phyloP scores from a whole-genome alignment of 805 yeast genomes.

The Candida caryicola region DNA sequence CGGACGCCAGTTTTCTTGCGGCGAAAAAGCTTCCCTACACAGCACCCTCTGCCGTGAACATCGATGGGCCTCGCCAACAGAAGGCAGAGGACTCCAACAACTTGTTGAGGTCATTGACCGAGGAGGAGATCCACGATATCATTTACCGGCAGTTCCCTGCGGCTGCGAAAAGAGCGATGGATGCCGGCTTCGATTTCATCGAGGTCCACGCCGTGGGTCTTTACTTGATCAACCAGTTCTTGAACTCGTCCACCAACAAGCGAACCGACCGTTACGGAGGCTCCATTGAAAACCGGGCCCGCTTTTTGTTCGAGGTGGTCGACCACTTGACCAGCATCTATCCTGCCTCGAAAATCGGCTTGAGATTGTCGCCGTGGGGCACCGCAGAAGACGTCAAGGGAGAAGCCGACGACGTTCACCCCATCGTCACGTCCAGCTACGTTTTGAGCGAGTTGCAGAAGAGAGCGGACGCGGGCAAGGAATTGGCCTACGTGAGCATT shows the following conservation, averaged over 20 bases:
- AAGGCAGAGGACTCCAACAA: conserved; percentile 27
- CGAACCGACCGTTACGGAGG: conserved; percentile 48
- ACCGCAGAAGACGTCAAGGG: conserved; percentile 34
- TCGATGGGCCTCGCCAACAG: conserved; percentile 22
- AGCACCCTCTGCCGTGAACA: conserved; percentile 16
- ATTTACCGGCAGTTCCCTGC: conserved; percentile 18
- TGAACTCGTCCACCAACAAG: conserved; percentile 31
- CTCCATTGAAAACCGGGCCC: conserved; percentile 41
- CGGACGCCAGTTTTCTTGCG: conserved; percentile 23
- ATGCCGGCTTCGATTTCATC: conserved; percentile 42
- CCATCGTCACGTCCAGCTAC: conserved; percentile 40
- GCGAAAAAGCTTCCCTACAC: conserved; percentile 16
- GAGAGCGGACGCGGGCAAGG: conserved; percentile 21
- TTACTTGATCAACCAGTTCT: conserved; percentile 38
- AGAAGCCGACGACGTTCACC: conserved; percentile 28
- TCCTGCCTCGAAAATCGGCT: conserved; percentile 49
- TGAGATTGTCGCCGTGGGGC: conserved; percentile 50
- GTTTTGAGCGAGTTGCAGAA: conserved; percentile 40
- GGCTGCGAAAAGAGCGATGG: conserved; percentile 23
- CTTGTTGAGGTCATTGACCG: conserved; percentile 16
- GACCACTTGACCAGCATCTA: conserved; percentile 44
- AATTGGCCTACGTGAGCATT: conserved; percentile 33
- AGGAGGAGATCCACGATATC: conserved; percentile 19
- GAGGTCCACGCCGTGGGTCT: conserved; percentile 45
- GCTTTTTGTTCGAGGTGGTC: conserved; percentile 44